phyloP scores from a whole-genome alignment of 139 green algal species.

The Monoraphidium neglectum region DNA sequence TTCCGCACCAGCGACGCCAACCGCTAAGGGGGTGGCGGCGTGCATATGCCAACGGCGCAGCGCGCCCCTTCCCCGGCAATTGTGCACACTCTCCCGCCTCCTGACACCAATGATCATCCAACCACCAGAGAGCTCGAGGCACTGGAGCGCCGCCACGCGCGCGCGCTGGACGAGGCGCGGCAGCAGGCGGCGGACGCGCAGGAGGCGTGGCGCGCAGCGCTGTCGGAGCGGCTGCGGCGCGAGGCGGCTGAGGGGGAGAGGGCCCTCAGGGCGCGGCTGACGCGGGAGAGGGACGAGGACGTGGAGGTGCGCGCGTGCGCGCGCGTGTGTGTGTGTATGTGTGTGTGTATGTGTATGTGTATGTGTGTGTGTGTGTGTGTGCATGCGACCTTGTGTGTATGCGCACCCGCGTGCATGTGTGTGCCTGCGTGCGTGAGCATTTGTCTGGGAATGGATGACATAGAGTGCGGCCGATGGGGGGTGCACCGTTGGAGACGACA shows the following conservation, averaged over 20 bases:
- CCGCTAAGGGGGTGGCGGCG: too few species aligned
- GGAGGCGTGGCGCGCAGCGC: slow-evolving; percentile 59
- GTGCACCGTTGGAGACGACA: too few species aligned
- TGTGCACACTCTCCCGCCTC: background rate
- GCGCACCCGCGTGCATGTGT: background rate
- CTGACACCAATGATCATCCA: too few species aligned
- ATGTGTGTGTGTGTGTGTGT: slow-evolving; percentile 15
- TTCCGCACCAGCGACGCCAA: too few species aligned
- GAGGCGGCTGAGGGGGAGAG: slow-evolving; percentile 47
- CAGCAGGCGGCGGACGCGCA: slow-evolving; percentile 28
- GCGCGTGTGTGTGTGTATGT: background rate
- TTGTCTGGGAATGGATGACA: background rate
- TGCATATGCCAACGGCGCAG: background rate
- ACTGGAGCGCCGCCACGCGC: background rate
- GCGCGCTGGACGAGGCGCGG: slow-evolving; percentile 12
- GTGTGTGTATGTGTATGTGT: slow-evolving; percentile 13
- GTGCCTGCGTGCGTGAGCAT: slow-evolving; percentile 3
- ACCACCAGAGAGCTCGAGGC: slow-evolving; percentile 11
- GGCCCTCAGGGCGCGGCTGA: slow-evolving; percentile 37
- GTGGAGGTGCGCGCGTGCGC: slow-evolving; percentile 29
- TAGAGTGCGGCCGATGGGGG: background rate
- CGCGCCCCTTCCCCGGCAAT: background rate
- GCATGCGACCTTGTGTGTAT: slow-evolving; percentile 7
- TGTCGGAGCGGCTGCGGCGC: slow-evolving; percentile 48
- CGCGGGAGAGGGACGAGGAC: slow-evolving; percentile 48